These are phyloP conservation scores for Lagenidium giganteum DNA, from an alignment of 352 stramenopile species.

Conservation along the genomic window DNA sequence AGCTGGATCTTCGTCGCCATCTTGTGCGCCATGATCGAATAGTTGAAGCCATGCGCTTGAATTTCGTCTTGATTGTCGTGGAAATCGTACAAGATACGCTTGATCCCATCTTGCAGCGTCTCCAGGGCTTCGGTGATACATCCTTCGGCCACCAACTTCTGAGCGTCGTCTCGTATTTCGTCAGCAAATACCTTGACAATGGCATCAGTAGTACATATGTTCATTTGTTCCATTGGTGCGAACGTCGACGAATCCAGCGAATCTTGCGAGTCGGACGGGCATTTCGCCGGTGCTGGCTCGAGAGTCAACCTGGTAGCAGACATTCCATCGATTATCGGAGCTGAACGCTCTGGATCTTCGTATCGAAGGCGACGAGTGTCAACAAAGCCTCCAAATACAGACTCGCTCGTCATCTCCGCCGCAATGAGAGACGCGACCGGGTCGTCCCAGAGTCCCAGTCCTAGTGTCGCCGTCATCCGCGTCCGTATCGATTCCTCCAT, in stretches of 20 bases:
- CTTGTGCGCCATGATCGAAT: conserved; percentile 28
- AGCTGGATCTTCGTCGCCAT: conserved; percentile 30
- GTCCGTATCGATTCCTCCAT: conserved; percentile 26
- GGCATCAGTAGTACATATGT: not conserved
- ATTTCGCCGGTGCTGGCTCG: not conserved
- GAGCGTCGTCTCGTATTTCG: conserved; percentile 16
- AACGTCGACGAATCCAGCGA: not conserved
- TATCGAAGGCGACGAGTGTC: conserved; percentile 28
- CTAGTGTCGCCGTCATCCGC: conserved; percentile 16
- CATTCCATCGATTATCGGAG: too few relatives aligned
- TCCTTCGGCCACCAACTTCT: conserved; percentile 14
- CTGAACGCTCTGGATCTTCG: too few relatives aligned
- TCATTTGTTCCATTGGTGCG: not conserved
- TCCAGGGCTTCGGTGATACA: conserved; percentile 28
- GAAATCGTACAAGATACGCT: conserved; percentile 31
- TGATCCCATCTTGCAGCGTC: conserved; percentile 42
- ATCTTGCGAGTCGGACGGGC: not conserved
- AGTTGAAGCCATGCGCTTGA: conserved; percentile 30
- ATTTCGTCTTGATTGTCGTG: conserved; percentile 29
- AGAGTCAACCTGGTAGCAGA: too few relatives aligned
- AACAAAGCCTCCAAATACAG: conserved; percentile 38
- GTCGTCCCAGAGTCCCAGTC: conserved; percentile 32
- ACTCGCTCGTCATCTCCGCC: conserved; percentile 49
- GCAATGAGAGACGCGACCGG: conserved; percentile 42
- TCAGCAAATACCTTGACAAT: conserved; percentile 11